A percentile compares a stretch with the other conserved stretches of the same genome.
Conservation (phyloP, 352 stramenopile genomes). For the Pythium myriotylum region DNA sequence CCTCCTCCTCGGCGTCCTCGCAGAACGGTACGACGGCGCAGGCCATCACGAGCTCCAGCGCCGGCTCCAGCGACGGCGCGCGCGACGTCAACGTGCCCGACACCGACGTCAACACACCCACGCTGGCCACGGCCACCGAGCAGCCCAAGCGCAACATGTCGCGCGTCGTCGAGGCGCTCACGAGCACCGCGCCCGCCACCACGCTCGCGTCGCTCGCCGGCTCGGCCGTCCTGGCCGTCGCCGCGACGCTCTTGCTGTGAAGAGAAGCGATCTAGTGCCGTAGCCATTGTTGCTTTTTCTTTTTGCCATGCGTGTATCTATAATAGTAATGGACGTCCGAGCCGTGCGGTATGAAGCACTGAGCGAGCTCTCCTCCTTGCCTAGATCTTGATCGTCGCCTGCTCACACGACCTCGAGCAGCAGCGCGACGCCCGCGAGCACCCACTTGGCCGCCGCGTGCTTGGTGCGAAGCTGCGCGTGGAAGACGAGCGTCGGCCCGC, state of each 20-base stretch:
- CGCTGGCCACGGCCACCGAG: slow-evolving; percentile 3
- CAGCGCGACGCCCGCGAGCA: slow-evolving; percentile 88
- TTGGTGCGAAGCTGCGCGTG: slow-evolving; percentile 88
- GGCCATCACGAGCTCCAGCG: neutral
- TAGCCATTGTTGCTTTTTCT: neutral
- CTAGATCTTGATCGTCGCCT: neutral
- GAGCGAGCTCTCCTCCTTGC: too few relatives aligned
- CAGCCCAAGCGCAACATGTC: slow-evolving; percentile 25
- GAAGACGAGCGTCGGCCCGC: slow-evolving; percentile 90
- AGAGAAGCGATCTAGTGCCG: neutral
- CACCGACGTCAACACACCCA: neutral
- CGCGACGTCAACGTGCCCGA: too few relatives aligned
- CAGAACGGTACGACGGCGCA: neutral
- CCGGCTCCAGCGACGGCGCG: neutral
- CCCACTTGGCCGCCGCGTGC: slow-evolving; percentile 85
- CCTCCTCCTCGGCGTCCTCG: neutral
- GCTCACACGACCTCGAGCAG: slow-evolving; percentile 86
- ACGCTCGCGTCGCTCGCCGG: neutral
- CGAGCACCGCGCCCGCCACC: slow-evolving; percentile 10
- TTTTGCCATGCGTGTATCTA: too few relatives aligned
- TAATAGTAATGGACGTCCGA: too few relatives aligned
- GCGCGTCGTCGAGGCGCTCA: slow-evolving; percentile 21
- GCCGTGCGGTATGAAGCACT: too few relatives aligned
- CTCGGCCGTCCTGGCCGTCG: slow-evolving; percentile 11
- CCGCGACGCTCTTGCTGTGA: slow-evolving; percentile 21